phyloP scores from a whole-genome alignment of 345 rosid genomes.

The Acer negundo region DNA sequence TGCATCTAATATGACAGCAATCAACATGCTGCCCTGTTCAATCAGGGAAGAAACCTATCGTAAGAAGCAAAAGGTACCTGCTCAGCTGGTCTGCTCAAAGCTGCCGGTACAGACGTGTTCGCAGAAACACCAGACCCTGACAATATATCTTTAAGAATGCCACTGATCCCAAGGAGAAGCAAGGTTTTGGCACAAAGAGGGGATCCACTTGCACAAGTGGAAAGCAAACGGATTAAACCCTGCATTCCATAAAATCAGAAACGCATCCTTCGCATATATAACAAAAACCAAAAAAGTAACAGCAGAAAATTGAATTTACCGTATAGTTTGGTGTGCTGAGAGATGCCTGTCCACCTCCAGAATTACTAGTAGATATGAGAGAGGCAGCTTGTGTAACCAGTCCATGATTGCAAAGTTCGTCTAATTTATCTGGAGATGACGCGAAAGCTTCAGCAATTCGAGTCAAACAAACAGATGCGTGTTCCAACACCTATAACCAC shows the following conservation, averaged over 20 bases:
- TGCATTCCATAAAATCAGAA: conserved; percentile 42
- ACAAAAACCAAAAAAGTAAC: conserved; percentile 5
- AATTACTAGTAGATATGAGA: conserved; percentile 88
- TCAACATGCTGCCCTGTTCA: not conserved
- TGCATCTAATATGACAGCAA: conserved; percentile 3
- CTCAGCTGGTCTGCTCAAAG: conserved; percentile 92
- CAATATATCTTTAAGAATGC: conserved; percentile 88
- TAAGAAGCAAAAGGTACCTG: conserved; percentile 57
- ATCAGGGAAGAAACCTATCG: conserved; percentile 6
- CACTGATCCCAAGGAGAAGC: conserved; percentile 93
- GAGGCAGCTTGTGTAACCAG: conserved; percentile 95
- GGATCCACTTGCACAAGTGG: conserved; percentile 99
- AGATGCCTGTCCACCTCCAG: conserved; percentile 97
- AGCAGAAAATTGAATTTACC: conserved; percentile 40
- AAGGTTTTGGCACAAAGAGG: conserved; percentile 90
- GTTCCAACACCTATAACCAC: conserved; percentile 81
- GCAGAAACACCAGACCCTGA: conserved; percentile 85
- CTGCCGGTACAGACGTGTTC: conserved; percentile 84
- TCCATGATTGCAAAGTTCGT: conserved; percentile 94
- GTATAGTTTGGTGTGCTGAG: conserved; percentile 90
- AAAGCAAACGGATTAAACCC: conserved; percentile 95
- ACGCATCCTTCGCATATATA: conserved; percentile 17
- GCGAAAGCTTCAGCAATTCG: conserved; percentile 99
- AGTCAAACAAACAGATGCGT: conserved; percentile 96
- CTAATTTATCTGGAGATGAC: conserved; percentile 83